A percentile compares a stretch with the other conserved stretches of the same genome.
Conservation (phyloP, 306 rosid genomes). For the Ochetophila trinervis region DNA sequence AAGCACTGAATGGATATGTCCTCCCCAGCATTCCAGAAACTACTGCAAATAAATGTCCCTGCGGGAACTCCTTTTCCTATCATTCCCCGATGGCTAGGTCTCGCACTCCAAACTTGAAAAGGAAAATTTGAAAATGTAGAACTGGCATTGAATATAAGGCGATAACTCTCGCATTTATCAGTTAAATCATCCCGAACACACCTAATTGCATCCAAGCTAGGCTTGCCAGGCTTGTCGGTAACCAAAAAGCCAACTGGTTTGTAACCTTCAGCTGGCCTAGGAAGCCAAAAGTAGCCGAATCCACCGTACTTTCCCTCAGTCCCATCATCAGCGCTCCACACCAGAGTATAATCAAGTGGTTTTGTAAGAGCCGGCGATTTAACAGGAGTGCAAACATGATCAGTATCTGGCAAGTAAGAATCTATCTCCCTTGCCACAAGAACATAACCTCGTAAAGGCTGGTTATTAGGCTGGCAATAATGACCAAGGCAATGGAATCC, state of each 20-base stretch:
- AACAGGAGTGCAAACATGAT: slow-evolving; percentile 13
- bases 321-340: slow-evolving; percentile 59
- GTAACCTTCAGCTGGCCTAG: slow-evolving; percentile 80
- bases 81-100: slow-evolving; percentile 67
- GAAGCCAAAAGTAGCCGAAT: slow-evolving; percentile 74
- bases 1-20: slow-evolving; percentile 66
- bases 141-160: slow-evolving; percentile 35
- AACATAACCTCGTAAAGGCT: slow-evolving; percentile 61
- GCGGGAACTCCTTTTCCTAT: slow-evolving; percentile 60
- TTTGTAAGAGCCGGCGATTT: slow-evolving; percentile 49
- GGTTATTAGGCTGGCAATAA: slow-evolving; percentile 59
- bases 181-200: slow-evolving; percentile 79
- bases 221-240: slow-evolving; percentile 55
- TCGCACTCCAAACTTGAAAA: slow-evolving; percentile 56
- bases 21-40: slow-evolving; percentile 37
- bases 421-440: slow-evolving; percentile 67
- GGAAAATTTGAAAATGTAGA: slow-evolving; percentile 31
- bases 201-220: slow-evolving; percentile 60
- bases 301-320: slow-evolving; percentile 32
- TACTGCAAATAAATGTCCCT: slow-evolving; percentile 69
- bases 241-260: slow-evolving; percentile 70
- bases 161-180: slow-evolving; percentile 57
- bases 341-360: slow-evolving; percentile 67
- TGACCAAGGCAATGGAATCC: slow-evolving; percentile 75
- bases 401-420: slow-evolving; percentile 25